Evolutionary conservation across 768 basidiomycete genomes (phyloP).

Genomic region (Leccinum boreale): DNA sequence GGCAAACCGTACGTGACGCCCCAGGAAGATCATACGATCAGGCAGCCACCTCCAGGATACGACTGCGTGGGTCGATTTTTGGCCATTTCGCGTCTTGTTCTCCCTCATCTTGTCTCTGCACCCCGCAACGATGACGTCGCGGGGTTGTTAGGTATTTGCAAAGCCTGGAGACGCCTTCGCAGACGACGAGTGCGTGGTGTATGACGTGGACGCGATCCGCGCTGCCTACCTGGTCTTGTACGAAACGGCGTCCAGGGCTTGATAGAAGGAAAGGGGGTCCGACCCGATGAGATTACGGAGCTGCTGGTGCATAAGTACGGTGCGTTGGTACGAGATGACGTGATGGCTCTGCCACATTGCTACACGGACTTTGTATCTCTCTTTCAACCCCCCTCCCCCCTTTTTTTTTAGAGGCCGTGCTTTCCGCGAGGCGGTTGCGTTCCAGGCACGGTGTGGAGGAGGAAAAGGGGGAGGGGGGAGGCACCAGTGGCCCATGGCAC

Average conservation of each 20-base stretch:
- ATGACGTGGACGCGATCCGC: conserved; percentile 23
- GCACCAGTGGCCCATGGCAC: no score
- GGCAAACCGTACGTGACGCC: conserved; percentile 6
- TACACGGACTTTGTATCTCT: neutral
- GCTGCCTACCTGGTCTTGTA: conserved; percentile 26
- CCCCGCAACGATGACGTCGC: neutral
- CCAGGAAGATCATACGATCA: conserved; percentile 11
- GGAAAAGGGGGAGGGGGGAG: no score
- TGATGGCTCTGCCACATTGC: neutral
- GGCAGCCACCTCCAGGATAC: conserved; percentile 14
- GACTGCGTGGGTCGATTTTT: conserved; percentile 19
- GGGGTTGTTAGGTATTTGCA: conserved; percentile 13
- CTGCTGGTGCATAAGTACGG: neutral
- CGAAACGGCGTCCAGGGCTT: neutral
- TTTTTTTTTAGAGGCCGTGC: neutral
- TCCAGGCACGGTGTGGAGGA: neutral
- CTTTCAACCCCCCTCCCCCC: no score
- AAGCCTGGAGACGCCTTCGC: conserved; percentile 9
- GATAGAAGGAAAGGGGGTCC: neutral
- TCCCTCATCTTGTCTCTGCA: neutral
- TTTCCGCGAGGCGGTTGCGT: neutral
- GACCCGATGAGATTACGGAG: neutral
- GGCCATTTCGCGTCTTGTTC: no score
- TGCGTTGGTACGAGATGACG: neutral
- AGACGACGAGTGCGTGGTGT: conserved; percentile 27